These are phyloP conservation scores for Annulohypoxylon moriforme DNA, from an alignment of 495 filamentous ascomycete genomes.

Conservation along the genomic window DNA sequence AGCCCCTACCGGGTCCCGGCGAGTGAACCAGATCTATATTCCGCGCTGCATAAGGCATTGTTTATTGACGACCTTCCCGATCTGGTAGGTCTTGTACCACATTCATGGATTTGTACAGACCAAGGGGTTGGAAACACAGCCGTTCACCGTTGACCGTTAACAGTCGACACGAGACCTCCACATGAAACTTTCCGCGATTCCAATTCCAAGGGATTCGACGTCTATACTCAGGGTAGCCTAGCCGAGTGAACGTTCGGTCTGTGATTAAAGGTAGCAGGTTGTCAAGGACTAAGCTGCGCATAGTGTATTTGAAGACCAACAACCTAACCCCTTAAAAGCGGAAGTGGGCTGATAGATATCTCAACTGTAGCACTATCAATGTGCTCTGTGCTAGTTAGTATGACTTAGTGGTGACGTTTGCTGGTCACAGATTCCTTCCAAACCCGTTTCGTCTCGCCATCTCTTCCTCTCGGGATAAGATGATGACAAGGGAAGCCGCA, in stretches of 20 bases:
- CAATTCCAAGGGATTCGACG: not conserved
- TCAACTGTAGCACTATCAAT: not conserved
- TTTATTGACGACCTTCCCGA: conserved; percentile 35
- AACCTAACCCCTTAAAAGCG: not conserved
- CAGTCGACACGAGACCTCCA: not conserved
- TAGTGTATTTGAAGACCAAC: not conserved
- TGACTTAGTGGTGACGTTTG: not conserved
- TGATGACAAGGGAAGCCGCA: not conserved
- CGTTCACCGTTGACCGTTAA: conserved; percentile 7
- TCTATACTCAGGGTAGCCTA: conserved; percentile 3
- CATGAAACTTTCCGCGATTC: conserved; percentile 8
- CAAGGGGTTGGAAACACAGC: conserved; percentile 13
- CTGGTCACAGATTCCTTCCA: not conserved
- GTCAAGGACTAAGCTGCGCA: not conserved
- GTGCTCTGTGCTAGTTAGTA: not conserved
- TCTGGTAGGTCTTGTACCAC: conserved; percentile 9
- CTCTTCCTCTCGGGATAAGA: not conserved
- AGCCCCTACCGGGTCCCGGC: conserved; percentile 1
- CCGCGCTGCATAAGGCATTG: not conserved
- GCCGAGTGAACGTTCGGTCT: not conserved
- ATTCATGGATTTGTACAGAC: too few species aligned
- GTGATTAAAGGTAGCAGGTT: not conserved
- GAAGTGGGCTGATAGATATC: not conserved
- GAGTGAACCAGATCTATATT: conserved; percentile 11
- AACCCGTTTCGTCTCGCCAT: not conserved